Evolutionary conservation across 495 filamentous ascomycete genomes (phyloP), one percentile per base, ranked within the genome.

Genomic region (Paragyromitra xinjiangensis): DNA sequence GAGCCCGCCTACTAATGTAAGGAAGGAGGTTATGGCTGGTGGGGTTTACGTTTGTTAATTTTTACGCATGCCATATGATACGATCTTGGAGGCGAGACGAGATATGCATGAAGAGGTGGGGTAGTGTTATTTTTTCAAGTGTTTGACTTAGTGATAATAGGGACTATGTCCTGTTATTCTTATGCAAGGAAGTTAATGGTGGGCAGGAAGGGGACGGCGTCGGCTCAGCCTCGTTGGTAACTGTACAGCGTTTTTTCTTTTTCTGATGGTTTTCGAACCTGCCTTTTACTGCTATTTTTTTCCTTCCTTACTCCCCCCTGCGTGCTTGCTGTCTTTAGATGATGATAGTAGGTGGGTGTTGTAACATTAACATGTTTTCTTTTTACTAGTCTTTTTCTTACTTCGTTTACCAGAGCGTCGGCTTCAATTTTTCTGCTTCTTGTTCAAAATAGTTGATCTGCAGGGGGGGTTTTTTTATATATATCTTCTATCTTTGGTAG

Each of bases 1-100:
- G 42, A 66, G 62, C 19, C 77, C 77, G 6, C 77, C 77, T 61
- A 48, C 77, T 29, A 78, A 77, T 55, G 65, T 70, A 16, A 71
- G 63, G 44, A 79, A 75, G 19, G 77, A 79, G 42, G 66, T 79
- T 26, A 79, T 79, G 77, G 77, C 77, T 51, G 77, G 66, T 26
- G 65, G 77, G 11, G 77, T 79, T 42, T 79, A 79, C 56, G 77
- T 79, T 48, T 79, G 77, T 55, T 79, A 78, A 55, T 48, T 65
- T 65, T 34, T 56, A 65, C 12, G 48, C 48, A 73, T 42, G 37
- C 51, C 56, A 40, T 29, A 58, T 51, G 68, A 71, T 63, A 69
- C 67, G 67, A 61, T 48, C 56, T 59, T 58, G 67, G 53, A 45
- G 67, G 40, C 44, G 42, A 50, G 55, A 69, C 40, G 50, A 29